These are phyloP conservation scores for Ogataea trehalophila DNA, from an alignment of 805 yeast species.

Conservation along the genomic window DNA sequence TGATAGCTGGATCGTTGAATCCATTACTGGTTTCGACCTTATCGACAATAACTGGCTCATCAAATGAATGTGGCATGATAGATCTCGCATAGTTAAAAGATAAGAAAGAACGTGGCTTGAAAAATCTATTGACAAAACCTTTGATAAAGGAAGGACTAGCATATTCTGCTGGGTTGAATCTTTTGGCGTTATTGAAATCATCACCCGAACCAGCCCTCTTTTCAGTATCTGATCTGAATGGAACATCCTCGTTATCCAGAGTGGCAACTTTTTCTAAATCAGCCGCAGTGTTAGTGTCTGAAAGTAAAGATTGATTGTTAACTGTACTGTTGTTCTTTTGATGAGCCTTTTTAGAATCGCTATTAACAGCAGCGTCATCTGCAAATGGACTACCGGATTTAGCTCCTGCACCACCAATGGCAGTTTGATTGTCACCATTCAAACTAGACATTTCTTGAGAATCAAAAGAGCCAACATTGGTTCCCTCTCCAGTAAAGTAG, in stretches of 20 bases:
- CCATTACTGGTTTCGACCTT: conserved; percentile 3
- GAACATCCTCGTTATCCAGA: conserved; percentile 22
- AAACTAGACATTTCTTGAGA: too few relatives aligned
- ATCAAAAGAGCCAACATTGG: too few relatives aligned
- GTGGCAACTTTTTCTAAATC: conserved; percentile 15
- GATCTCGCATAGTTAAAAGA: conserved; percentile 37
- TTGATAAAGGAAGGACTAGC: conserved; percentile 8
- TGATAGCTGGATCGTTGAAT: conserved; percentile 54
- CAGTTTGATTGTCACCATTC: conserved; percentile 16
- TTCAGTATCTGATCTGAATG: conserved; percentile 13
- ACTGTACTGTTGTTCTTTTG: conserved; percentile 4
- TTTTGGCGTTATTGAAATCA: conserved; percentile 1
- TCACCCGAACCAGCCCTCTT: not conserved
- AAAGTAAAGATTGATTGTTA: conserved; percentile 10
- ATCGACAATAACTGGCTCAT: conserved; percentile 12
- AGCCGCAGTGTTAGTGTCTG: conserved; percentile 15
- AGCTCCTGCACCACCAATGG: conserved; percentile 23
- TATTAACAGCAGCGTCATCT: conserved; percentile 1
- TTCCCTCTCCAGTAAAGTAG: conserved; percentile 16
- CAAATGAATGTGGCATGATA: conserved; percentile 35
- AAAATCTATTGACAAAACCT: conserved; percentile 29
- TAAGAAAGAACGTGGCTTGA: conserved; percentile 38
- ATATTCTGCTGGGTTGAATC: conserved; percentile 4
- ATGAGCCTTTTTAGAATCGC: not conserved
- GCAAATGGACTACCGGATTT: conserved; percentile 13